These are phyloP conservation scores for Trichoderma asperellum DNA, from an alignment of 2,329 filamentous ascomycete species.

Conservation along the genomic window DNA sequence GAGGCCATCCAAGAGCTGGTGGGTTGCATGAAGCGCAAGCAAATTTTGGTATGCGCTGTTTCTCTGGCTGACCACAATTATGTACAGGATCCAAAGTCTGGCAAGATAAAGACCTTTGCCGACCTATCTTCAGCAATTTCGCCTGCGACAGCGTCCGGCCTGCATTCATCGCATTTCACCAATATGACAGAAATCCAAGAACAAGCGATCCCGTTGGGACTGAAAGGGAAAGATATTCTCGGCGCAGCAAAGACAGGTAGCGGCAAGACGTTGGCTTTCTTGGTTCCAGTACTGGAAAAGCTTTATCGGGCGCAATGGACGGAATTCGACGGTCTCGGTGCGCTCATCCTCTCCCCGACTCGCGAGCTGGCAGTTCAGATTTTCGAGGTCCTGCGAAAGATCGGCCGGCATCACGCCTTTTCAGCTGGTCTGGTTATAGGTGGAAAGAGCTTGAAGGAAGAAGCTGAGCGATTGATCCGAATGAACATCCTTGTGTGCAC, in stretches of 20 bases:
- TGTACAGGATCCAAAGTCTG: constrained; percentile 61
- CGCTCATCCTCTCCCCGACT: constrained; percentile 90
- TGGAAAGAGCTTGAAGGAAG: constrained; percentile 85
- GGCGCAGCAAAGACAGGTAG: constrained; percentile 95
- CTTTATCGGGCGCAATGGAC: constrained; percentile 89
- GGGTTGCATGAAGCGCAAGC: constrained; percentile 26
- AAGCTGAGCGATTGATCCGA: constrained; percentile 78
- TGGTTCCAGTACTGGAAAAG: constrained; percentile 90
- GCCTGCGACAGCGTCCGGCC: constrained; percentile 73
- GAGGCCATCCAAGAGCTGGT: constrained; percentile 43
- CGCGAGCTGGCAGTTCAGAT: constrained; percentile 96
- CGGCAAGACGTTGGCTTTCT: constrained; percentile 92
- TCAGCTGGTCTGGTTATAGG: constrained; percentile 93
- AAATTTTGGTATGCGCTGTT: background rate
- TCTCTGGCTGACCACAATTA: background rate
- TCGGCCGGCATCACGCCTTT: constrained; percentile 86
- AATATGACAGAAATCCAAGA: constrained; percentile 89
- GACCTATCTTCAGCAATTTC: constrained; percentile 76
- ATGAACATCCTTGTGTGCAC: constrained; percentile 99
- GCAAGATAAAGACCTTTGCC: constrained; percentile 69
- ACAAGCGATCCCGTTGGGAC: constrained; percentile 81
- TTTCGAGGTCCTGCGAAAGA: constrained; percentile 88
- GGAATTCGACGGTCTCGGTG: constrained; percentile 86
- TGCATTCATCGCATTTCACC: constrained; percentile 87
- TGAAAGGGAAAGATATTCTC: constrained; percentile 86